Conservation (phyloP, 2,329 filamentous ascomycete species). For the Verticillium dahliae region DNA sequence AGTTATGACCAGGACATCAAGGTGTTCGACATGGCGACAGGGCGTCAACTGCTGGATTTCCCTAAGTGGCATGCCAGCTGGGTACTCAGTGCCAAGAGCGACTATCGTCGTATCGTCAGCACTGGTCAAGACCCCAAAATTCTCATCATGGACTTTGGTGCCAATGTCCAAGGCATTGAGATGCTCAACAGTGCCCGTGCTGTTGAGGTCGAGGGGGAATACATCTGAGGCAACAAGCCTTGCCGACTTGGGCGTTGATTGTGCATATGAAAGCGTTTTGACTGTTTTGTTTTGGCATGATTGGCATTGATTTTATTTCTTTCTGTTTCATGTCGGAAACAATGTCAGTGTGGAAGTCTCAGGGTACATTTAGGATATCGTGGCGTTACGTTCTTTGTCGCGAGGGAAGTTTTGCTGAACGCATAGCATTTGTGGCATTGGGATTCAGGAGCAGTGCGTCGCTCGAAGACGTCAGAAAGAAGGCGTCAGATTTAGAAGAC, state of each 20-base stretch:
- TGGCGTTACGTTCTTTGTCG: background rate
- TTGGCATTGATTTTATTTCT: background rate
- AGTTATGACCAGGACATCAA: constrained; percentile 96
- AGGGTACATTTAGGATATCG: background rate
- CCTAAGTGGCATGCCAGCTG: constrained; percentile 95
- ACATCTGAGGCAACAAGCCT: constrained; percentile 18
- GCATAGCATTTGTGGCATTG: background rate
- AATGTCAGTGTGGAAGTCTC: background rate
- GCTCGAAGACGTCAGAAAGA: background rate
- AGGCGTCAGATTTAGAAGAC: background rate
- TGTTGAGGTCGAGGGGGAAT: constrained; percentile 19
- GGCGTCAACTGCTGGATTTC: constrained; percentile 72
- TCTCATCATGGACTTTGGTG: constrained; percentile 87
- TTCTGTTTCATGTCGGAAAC: background rate
- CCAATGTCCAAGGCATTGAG: constrained; percentile 50
- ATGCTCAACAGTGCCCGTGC: constrained; percentile 42
- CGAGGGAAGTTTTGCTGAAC: background rate
- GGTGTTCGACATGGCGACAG: constrained; percentile 82
- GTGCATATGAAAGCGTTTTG: background rate
- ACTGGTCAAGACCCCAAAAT: constrained; percentile 92
- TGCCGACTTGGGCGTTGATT: background rate
- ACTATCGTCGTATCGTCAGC: constrained; percentile 90
- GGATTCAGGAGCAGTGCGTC: too few species aligned
- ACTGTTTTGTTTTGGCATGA: background rate
- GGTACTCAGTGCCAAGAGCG: constrained; percentile 93